These are phyloP conservation scores for Mortierella sp. DNA, from an alignment of 371 early-diverging fungal genomes.

Conservation along the genomic window DNA sequence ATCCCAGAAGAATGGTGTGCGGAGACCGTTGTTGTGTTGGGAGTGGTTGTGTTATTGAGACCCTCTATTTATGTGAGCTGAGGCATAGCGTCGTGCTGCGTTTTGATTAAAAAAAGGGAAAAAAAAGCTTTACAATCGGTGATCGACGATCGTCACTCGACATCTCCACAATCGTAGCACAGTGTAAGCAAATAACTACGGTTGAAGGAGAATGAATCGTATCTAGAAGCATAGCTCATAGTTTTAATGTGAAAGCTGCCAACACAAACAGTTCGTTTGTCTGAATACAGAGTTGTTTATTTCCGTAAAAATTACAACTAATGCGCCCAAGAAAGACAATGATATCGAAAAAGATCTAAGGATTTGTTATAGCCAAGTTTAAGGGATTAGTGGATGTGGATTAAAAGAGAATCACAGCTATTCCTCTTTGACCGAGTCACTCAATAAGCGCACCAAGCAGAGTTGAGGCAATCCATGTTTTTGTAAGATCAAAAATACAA, in stretches of 20 bases:
- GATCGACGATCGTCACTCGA: too few relatives aligned
- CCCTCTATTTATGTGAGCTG: too few relatives aligned
- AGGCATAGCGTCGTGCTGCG: too few relatives aligned
- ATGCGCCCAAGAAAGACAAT: slow-evolving; percentile 23
- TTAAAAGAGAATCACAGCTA: neutral
- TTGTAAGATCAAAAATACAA: neutral
- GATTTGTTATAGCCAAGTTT: neutral
- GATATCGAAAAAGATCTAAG: slow-evolving; percentile 20
- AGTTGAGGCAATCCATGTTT: neutral
- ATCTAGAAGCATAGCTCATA: too few relatives aligned
- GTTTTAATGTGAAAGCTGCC: neutral
- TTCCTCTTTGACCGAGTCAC: neutral
- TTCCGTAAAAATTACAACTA: slow-evolving; percentile 23
- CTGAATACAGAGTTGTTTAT: slow-evolving; percentile 20
- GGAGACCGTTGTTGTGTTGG: too few relatives aligned
- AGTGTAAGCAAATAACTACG: too few relatives aligned
- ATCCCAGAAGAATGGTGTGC: too few relatives aligned
- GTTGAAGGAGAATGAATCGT: too few relatives aligned
- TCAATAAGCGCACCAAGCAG: neutral
- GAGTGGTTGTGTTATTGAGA: too few relatives aligned
- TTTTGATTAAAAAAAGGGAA: too few relatives aligned
- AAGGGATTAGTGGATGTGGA: neutral
- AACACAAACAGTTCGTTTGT: neutral
- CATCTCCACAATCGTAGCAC: too few relatives aligned
- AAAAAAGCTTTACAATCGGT: too few relatives aligned